Conservation (phyloP, 257 asterid genomes). For the Solanum pimpinellifolium region DNA sequence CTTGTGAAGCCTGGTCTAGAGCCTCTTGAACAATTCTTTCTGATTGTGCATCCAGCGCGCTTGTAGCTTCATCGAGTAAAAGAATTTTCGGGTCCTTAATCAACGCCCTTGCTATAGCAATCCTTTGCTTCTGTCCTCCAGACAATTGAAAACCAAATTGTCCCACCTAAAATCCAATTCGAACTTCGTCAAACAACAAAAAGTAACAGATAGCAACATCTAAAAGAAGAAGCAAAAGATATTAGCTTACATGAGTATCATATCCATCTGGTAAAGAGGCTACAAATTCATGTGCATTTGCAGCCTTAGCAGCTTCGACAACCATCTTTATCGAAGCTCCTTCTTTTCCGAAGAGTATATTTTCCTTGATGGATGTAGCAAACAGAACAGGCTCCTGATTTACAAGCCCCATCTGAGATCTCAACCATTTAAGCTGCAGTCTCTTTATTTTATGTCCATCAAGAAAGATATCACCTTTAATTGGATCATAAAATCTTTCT, state of each 20-base stretch:
- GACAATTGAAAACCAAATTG: slow-evolving; percentile 60
- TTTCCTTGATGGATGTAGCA: slow-evolving; percentile 61
- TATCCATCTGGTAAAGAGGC: slow-evolving; percentile 43
- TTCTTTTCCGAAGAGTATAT: slow-evolving; percentile 58
- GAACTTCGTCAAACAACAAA: background rate
- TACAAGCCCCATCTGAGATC: slow-evolving; percentile 66
- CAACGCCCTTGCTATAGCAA: slow-evolving; percentile 71
- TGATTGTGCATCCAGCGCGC: slow-evolving; percentile 69
- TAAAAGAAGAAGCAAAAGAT: background rate
- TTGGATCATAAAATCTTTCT: slow-evolving; percentile 67
- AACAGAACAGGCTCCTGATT: slow-evolving; percentile 74
- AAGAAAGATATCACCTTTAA: slow-evolving; percentile 44
- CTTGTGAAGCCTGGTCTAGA: slow-evolving; percentile 45
- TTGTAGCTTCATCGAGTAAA: slow-evolving; percentile 74
- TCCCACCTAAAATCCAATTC: slow-evolving; percentile 43
- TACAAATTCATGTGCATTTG: slow-evolving; percentile 71
- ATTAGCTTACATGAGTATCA: slow-evolving; percentile 43
- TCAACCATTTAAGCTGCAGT: slow-evolving; percentile 57
- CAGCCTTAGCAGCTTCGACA: slow-evolving; percentile 40
- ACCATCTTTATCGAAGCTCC: slow-evolving; percentile 48
- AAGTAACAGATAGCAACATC: background rate
- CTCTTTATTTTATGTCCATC: slow-evolving; percentile 44
- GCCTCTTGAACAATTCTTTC: slow-evolving; percentile 62
- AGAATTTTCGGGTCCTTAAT: slow-evolving; percentile 56
- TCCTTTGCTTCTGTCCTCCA: slow-evolving; percentile 77